Evolutionary conservation across 768 basidiomycete species (phyloP).

Genomic region (Pleurotus giganteus): DNA sequence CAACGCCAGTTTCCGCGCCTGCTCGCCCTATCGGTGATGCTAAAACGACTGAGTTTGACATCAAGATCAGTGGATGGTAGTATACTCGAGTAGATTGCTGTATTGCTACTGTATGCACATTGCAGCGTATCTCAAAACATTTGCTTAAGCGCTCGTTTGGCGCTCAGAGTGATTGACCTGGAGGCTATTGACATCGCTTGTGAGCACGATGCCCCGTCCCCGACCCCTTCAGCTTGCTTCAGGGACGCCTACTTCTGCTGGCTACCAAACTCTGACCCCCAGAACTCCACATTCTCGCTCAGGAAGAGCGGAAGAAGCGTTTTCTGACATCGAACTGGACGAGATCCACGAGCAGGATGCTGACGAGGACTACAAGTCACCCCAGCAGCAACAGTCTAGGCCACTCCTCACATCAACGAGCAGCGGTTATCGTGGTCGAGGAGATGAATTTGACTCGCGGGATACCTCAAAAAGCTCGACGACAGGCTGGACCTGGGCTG

Average conservation of each 20-base stretch:
- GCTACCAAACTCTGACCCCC: conserved; percentile 46
- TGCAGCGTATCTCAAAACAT: no score
- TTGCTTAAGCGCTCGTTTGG: not conserved
- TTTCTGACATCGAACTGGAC: conserved; percentile 46
- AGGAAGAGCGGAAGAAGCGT: conserved; percentile 54
- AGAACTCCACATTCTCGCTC: conserved; percentile 63
- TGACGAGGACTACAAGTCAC: conserved; percentile 37
- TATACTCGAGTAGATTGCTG: not conserved
- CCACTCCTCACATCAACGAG: conserved; percentile 50
- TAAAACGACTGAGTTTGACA: no score
- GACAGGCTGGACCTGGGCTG: conserved; percentile 18
- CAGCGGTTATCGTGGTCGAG: conserved; percentile 38
- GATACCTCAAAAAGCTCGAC: conserved; percentile 15
- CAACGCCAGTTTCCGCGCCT: no score
- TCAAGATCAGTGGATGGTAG: not conserved
- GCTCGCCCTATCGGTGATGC: no score
- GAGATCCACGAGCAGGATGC: conserved; percentile 27
- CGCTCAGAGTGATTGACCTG: not conserved
- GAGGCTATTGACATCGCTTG: conserved; percentile 2
- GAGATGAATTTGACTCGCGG: conserved; percentile 33
- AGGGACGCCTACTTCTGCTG: conserved; percentile 22
- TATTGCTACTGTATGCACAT: not conserved
- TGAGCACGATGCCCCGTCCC: conserved; percentile 36
- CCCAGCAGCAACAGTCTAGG: conserved; percentile 38
- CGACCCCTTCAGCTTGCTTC: conserved; percentile 34